phyloP scores from a whole-genome alignment of 257 asterid species.

The Oldenlandia corymbosa region DNA sequence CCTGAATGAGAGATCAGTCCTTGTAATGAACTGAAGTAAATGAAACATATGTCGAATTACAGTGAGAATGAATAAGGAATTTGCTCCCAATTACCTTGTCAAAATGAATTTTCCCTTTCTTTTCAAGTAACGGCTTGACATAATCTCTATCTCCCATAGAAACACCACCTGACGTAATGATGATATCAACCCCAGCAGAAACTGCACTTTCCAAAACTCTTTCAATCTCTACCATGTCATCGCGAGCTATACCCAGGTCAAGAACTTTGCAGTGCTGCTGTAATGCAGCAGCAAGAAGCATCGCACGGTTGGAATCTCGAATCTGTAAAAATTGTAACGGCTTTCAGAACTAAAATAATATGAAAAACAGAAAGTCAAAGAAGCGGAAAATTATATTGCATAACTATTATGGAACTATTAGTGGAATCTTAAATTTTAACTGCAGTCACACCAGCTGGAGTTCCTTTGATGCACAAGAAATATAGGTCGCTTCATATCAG shows the following conservation, averaged over 20 bases:
- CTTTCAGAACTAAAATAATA: slow-evolving; percentile 11
- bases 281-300: slow-evolving; percentile 70
- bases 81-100: slow-evolving; percentile 59
- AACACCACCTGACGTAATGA: slow-evolving; percentile 94
- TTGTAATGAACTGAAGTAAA: slow-evolving; percentile 2
- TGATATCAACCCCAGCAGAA: slow-evolving; percentile 66
- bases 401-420: neutral
- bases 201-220: slow-evolving; percentile 54
- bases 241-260: slow-evolving; percentile 86
- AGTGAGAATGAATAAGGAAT: slow-evolving; percentile 2
- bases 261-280: slow-evolving; percentile 74
- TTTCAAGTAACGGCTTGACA: slow-evolving; percentile 82
- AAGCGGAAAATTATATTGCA: neutral
- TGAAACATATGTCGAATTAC: neutral
- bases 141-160: slow-evolving; percentile 99
- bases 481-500: no score
- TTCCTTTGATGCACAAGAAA: no score
- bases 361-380: neutral
- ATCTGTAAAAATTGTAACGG: slow-evolving; percentile 44
- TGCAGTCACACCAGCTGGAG: no score
- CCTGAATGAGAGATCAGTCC: slow-evolving; percentile 43
- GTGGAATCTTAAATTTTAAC: slow-evolving; percentile 2
- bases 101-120: slow-evolving; percentile 63
- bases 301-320: slow-evolving; percentile 95
- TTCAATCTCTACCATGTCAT: slow-evolving; percentile 65